Conservation (phyloP, 1,284 basidiomycete species). For the Dichomitus squalens region DNA sequence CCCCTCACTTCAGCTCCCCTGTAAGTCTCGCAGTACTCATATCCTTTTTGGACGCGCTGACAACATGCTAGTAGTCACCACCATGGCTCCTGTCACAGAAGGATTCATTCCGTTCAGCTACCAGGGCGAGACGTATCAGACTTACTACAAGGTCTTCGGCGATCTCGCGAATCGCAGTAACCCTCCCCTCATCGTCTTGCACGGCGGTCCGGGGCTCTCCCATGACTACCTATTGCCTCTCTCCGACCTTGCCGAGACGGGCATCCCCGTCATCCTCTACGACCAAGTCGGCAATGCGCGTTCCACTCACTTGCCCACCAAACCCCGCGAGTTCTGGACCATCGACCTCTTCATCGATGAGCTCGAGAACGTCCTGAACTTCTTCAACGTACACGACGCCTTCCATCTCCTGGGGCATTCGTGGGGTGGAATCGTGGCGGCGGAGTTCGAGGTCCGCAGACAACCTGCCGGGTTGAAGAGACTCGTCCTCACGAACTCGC, state of each 20-base stretch:
- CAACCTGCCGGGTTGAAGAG: slow-evolving; percentile 30
- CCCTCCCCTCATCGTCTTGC: slow-evolving; percentile 25
- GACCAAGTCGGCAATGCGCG: slow-evolving; percentile 36
- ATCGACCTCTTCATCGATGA: slow-evolving; percentile 35
- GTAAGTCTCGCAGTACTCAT: background rate
- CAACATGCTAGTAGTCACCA: slow-evolving; percentile 2
- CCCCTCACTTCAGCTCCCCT: too few species aligned
- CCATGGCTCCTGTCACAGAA: slow-evolving; percentile 6
- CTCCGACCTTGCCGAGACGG: slow-evolving; percentile 24
- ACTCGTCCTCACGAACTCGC: slow-evolving; percentile 30
- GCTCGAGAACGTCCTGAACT: slow-evolving; percentile 32
- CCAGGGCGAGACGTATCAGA: slow-evolving; percentile 27
- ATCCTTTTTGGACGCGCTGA: too few species aligned
- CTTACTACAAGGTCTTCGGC: slow-evolving; percentile 23
- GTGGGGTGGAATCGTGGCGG: slow-evolving; percentile 37
- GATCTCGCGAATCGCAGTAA: slow-evolving; percentile 15
- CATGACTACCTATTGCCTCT: slow-evolving; percentile 30
- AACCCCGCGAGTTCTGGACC: slow-evolving; percentile 33
- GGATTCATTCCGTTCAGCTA: slow-evolving; percentile 23
- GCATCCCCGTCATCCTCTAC: slow-evolving; percentile 36
- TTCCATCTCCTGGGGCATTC: slow-evolving; percentile 36
- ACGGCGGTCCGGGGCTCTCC: slow-evolving; percentile 30
- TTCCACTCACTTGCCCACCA: slow-evolving; percentile 35
- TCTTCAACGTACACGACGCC: slow-evolving; percentile 27
- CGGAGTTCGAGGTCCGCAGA: slow-evolving; percentile 26